Base-by-base conservation (phyloP, 768 basidiomycete species). In the Chalciporus pseudorubinellus region DNA sequence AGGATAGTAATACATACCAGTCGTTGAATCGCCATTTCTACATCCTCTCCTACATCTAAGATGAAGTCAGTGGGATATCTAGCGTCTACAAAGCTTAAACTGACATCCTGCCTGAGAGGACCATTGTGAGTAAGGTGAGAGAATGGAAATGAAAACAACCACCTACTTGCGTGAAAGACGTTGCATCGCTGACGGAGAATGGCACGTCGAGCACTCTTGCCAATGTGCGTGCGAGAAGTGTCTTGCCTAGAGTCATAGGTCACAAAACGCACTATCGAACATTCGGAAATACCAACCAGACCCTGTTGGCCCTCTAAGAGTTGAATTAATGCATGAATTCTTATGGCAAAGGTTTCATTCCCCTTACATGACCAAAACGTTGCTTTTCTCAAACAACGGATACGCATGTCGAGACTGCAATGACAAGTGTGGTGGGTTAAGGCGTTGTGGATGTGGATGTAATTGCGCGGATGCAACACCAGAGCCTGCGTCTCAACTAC, bases 21-120 rank as follows among this genome's bases (percentile, higher is more conserved):
- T 52, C 95, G 79, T 52, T 92, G 85, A 21, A 98, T 82, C 39
- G 89, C 86, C 76, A 87, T 87, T 55, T 98, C 95, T 8, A 97
- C 95, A 64, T 98, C 95, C 63, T 97, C 95, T 57, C 95, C 95
- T 41, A 98, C 92, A 71, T 97, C 90, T 93, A 58, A 24, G 44
- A 16, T 41, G 28, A 45, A 31, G 53, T 61, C 20, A 59, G 56
- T 34, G 42, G 3, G 26, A 13, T 38, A 24, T 19, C 12, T 20
- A 4, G 49, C 28, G 19, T 31, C 18, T 55, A 29, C 33, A 43
- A 29, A 40, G 44, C 19, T n/a, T 42, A 43, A 44, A 76, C 84
- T 67, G 42, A 88, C 87, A 89, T 68, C 87, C 87, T 10, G 86
- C 86, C 85, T 89, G 41, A 29, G 2, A 44, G 41, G 18, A 64